Conservation (phyloP, 805 yeast species). For the Nakazawaea holstii region DNA sequence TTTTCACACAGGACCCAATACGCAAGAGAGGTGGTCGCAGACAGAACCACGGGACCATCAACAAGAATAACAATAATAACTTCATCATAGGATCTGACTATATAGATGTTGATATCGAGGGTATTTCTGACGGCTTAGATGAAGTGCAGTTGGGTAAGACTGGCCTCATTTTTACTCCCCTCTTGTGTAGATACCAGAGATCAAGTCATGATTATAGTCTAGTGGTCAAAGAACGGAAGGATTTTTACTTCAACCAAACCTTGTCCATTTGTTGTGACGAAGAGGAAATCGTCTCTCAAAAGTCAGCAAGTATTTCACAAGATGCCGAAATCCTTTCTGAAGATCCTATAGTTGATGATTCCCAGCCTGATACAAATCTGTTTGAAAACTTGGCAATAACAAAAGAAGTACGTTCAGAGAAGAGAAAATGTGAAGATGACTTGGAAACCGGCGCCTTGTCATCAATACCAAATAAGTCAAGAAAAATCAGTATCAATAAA, state of each 20-base stretch:
- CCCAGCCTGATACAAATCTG: neutral
- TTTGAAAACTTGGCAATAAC: neutral
- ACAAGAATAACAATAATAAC: neutral
- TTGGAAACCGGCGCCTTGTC: neutral
- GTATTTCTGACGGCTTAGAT: neutral
- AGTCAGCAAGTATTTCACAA: no score
- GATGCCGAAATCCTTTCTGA: no score
- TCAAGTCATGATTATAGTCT: neutral
- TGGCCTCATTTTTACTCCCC: neutral
- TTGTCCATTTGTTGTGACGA: neutral
- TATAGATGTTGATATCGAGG: neutral
- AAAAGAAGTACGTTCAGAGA: neutral
- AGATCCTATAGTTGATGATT: neutral
- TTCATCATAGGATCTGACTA: conserved; percentile 5
- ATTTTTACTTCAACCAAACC: conserved; percentile 5
- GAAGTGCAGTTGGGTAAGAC: neutral
- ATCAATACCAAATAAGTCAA: neutral
- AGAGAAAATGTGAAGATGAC: neutral
- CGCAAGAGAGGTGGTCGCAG: neutral
- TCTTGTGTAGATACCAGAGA: neutral
- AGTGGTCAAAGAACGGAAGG: conserved; percentile 1
- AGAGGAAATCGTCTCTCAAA: neutral
- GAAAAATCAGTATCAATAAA: neutral
- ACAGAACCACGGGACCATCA: no score
- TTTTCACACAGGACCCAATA: conserved; percentile 9